Evolutionary conservation across 1,139 yeast species (phyloP).

Genomic region (Yamadazyma friedrichii): DNA sequence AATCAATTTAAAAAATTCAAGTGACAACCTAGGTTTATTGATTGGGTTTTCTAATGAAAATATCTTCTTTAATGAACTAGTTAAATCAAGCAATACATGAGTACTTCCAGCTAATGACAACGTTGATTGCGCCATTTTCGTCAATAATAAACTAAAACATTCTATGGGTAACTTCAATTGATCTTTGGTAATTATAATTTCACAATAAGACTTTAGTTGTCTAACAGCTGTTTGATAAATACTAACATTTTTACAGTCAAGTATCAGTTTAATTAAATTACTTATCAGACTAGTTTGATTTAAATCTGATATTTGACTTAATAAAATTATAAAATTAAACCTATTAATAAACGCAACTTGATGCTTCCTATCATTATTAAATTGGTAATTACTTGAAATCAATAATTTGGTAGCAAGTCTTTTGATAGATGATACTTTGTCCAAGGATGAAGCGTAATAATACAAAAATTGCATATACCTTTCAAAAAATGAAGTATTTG

Average conservation of each 20-base stretch:
- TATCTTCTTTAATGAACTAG: conserved; percentile 8
- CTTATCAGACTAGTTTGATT: conserved; percentile 31
- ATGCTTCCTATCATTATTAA: conserved; percentile 24
- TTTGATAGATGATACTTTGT: conserved; percentile 26
- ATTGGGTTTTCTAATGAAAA: conserved; percentile 10
- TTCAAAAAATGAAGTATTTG: conserved; percentile 36
- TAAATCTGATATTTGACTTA: conserved; percentile 34
- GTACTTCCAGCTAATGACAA: conserved; percentile 18
- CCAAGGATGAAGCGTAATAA: conserved; percentile 31
- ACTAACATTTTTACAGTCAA: conserved; percentile 23
- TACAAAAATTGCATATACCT: conserved; percentile 37
- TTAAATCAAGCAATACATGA: conserved; percentile 18
- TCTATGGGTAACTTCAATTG: conserved; percentile 20
- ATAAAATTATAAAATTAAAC: conserved; percentile 34
- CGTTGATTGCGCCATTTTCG: conserved; percentile 14
- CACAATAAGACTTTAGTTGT: conserved; percentile 23
- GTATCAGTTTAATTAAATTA: conserved; percentile 26
- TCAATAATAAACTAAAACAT: conserved; percentile 18
- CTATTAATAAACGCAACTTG: conserved; percentile 38
- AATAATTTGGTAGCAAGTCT: conserved; percentile 37
- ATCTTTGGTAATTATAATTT: conserved; percentile 15
- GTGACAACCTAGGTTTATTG: not conserved
- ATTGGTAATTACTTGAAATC: conserved; percentile 37
- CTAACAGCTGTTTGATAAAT: conserved; percentile 25
- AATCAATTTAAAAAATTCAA: conserved; percentile 10